Conservation (phyloP, 371 early-diverging fungal genomes). For the Apophysomyces trapeziformis region DNA sequence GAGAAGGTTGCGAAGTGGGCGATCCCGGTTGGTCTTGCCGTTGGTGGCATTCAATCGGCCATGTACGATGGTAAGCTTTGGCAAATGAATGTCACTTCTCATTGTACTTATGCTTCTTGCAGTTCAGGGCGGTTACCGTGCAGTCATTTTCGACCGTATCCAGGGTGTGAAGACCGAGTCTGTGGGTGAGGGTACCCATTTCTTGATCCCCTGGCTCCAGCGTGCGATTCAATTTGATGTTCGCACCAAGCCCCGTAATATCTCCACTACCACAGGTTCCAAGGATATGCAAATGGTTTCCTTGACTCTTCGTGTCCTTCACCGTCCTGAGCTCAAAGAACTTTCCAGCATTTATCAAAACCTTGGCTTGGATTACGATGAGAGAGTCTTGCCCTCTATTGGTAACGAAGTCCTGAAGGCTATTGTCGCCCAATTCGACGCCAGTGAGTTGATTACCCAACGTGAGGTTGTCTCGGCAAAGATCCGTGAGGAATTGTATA, state of each 20-base stretch:
- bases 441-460: constrained; percentile 97
- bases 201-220: constrained; percentile 93
- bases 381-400: constrained; percentile 96
- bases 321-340: constrained; percentile 83
- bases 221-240: constrained; percentile 84
- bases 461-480: constrained; percentile 94
- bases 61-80: constrained; percentile 90
- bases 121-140: constrained; percentile 97
- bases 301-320: constrained; percentile 93
- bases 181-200: constrained; percentile 95
- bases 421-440: constrained; percentile 99
- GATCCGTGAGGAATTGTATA: constrained; percentile 93
- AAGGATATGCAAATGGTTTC: constrained; percentile 92
- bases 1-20: constrained; percentile 68
- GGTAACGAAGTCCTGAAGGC: constrained; percentile 99
- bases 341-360: constrained; percentile 89
- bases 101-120: constrained; percentile 9
- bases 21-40: constrained; percentile 69
- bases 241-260: constrained; percentile 95
- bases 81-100: neutral
- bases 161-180: constrained; percentile 87
- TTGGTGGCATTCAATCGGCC: constrained; percentile 75
- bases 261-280: constrained; percentile 93
- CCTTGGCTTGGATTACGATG: constrained; percentile 96
- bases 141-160: constrained; percentile 96